These are phyloP conservation scores for Fraxinus quadrangulata DNA, from an alignment of 257 asterid species.

Conservation along the genomic window DNA sequence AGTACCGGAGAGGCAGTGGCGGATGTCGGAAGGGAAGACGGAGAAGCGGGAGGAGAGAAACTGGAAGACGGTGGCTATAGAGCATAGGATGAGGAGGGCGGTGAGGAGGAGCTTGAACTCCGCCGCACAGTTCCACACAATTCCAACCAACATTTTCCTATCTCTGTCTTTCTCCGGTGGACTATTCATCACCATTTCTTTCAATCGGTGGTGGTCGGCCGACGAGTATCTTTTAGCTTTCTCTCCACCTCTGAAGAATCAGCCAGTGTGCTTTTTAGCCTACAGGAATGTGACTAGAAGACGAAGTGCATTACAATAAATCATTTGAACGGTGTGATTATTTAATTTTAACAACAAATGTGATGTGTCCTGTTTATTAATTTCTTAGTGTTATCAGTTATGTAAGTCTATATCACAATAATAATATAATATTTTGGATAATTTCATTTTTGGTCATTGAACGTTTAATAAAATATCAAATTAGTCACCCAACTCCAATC, in stretches of 20 bases:
- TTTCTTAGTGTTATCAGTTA: no score
- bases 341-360: background rate
- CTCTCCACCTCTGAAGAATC: background rate
- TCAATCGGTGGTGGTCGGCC: background rate
- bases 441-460: no score
- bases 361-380: no score
- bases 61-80: slow-evolving; percentile 62
- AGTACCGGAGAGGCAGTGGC: slow-evolving; percentile 38
- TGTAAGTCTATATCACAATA: no score
- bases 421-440: no score
- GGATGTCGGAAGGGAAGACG: slow-evolving; percentile 52
- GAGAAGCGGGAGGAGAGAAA: slow-evolving; percentile 58
- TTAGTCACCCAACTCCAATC: no score
- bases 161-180: slow-evolving; percentile 23
- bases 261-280: background rate
- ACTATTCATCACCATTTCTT: slow-evolving; percentile 25
- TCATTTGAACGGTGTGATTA: background rate
- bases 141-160: slow-evolving; percentile 60
- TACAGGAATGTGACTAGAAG: background rate
- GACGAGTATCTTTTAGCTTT: no score
- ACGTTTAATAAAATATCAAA: no score
- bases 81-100: slow-evolving; percentile 60
- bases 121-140: slow-evolving; percentile 69
- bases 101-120: slow-evolving; percentile 64
- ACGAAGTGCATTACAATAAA: background rate